A percentile compares a stretch with the other conserved stretches of the same genome.
phyloP scores from a whole-genome alignment of 192 early-diverging fungal species.

The Blastocladiella britannica region DNA sequence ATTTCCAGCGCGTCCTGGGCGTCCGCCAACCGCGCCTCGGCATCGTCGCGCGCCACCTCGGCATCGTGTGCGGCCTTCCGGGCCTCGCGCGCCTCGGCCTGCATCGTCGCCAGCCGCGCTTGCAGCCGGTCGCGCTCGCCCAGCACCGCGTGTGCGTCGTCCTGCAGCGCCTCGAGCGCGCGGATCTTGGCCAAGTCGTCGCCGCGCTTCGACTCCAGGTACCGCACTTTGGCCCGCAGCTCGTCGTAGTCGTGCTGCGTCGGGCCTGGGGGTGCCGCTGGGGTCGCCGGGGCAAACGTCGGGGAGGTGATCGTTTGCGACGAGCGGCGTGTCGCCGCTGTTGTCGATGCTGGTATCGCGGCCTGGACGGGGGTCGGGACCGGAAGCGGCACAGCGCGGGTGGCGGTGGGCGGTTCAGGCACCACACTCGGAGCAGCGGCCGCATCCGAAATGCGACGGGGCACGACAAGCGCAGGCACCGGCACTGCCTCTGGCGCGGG shows the following conservation, averaged over 20 bases:
- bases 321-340: too few relatives aligned
- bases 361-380: background rate
- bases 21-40: constrained; percentile 50
- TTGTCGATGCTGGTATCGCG: background rate
- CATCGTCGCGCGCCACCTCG: constrained; percentile 32
- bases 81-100: constrained; percentile 46
- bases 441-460: too few relatives aligned
- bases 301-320: too few relatives aligned
- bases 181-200: constrained; percentile 55
- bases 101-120: constrained; percentile 45
- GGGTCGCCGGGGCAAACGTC: too few relatives aligned
- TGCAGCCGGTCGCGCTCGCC: constrained; percentile 42
- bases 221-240: constrained; percentile 47
- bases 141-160: constrained; percentile 49
- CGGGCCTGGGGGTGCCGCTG: too few relatives aligned
- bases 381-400: background rate
- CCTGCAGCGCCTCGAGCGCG: constrained; percentile 46
- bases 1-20: constrained; percentile 61
- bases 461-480: too few relatives aligned
- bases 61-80: constrained; percentile 33
- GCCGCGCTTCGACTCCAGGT: constrained; percentile 57
- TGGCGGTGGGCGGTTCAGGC: too few relatives aligned
- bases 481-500: too few relatives aligned
- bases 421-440: too few relatives aligned
- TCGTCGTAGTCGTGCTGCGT: constrained; percentile 51